Percentiles rank a stretch among this genome's conserved stretches.
phyloP scores from a whole-genome alignment of 768 basidiomycete genomes.

The Leccinellum luteum region DNA sequence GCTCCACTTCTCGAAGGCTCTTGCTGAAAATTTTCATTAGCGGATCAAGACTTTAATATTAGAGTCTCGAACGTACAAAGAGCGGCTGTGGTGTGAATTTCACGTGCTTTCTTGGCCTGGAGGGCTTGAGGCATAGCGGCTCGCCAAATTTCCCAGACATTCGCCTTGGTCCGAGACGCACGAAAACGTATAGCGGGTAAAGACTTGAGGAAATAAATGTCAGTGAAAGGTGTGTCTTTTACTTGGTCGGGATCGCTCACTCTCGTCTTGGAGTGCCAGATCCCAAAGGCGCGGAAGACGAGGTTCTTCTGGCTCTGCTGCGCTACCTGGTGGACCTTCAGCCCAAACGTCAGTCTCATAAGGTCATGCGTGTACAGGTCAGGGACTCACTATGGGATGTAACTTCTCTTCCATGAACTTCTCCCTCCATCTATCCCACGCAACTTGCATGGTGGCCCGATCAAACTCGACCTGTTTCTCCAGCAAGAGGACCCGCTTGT shows the following conservation, averaged over 20 bases:
- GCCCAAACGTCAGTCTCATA: conserved; percentile 4
- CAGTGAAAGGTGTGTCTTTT: conserved; percentile 4
- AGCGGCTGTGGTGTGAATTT: conserved; percentile 49
- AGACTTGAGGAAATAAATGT: conserved; percentile 43
- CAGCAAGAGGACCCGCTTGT: conserved; percentile 56
- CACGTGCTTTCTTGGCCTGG: conserved; percentile 63
- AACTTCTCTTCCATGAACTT: conserved; percentile 63
- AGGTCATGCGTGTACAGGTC: neutral
- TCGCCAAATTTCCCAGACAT: conserved; percentile 65
- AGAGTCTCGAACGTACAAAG: conserved; percentile 48
- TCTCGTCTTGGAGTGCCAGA: conserved; percentile 75
- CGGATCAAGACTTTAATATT: neutral
- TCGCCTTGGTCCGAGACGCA: conserved; percentile 56
- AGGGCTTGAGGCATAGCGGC: conserved; percentile 68
- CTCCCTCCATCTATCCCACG: conserved; percentile 83
- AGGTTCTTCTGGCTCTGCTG: conserved; percentile 57
- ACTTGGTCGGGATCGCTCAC: conserved; percentile 36
- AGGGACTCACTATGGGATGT: conserved; percentile 56
- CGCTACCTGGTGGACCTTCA: conserved; percentile 44
- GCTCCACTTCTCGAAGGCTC: conserved; percentile 63
- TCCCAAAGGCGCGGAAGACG: conserved; percentile 63
- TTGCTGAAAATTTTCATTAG: conserved; percentile 35
- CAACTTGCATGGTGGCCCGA: conserved; percentile 44
- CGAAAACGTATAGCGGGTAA: conserved; percentile 79
- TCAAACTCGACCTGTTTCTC: conserved; percentile 64